Conservation (phyloP, 495 filamentous ascomycete genomes). For the Delitschia confertaspora region DNA sequence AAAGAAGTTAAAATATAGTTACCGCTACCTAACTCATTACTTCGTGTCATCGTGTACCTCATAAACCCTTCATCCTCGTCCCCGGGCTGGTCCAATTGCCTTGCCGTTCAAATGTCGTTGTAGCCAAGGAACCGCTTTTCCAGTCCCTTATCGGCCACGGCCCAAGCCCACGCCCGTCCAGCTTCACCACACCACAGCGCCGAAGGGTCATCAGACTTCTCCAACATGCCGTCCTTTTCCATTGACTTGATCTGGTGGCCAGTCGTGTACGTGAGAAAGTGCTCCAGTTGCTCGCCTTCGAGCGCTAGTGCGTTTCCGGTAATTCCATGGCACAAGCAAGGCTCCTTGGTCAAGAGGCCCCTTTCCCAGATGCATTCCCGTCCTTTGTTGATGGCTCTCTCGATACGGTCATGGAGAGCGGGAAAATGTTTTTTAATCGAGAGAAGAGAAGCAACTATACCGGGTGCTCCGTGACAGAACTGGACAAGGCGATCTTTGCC, state of each 20-base stretch:
- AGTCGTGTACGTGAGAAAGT: slow-evolving; percentile 46
- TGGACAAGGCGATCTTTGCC: slow-evolving; percentile 47
- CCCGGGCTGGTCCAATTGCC: not conserved
- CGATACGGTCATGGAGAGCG: slow-evolving; percentile 38
- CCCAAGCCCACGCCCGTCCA: slow-evolving; percentile 43
- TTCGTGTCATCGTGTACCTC: slow-evolving; percentile 23
- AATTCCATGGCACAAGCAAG: slow-evolving; percentile 57
- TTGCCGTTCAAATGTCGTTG: slow-evolving; percentile 37
- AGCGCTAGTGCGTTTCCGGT: slow-evolving; percentile 50
- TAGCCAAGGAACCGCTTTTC: slow-evolving; percentile 39
- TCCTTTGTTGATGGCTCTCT: slow-evolving; percentile 39
- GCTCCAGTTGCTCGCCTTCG: slow-evolving; percentile 38
- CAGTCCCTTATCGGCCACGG: slow-evolving; percentile 36
- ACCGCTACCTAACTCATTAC: not conserved
- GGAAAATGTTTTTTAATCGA: slow-evolving; percentile 45
- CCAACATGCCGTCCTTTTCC: slow-evolving; percentile 38
- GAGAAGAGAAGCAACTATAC: slow-evolving; percentile 46
- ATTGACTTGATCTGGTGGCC: slow-evolving; percentile 43
- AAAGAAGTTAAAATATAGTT: not conserved
- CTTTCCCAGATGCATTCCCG: slow-evolving; percentile 41
- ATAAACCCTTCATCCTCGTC: not conserved
- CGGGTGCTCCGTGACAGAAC: slow-evolving; percentile 60
- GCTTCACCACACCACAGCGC: slow-evolving; percentile 41
- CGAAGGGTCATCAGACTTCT: slow-evolving; percentile 35
- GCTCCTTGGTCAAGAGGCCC: slow-evolving; percentile 53